Evolutionary conservation across 2,329 filamentous ascomycete species (phyloP), one percentile per base, ranked within the genome.

Genomic region (Dendryphion nanum): DNA sequence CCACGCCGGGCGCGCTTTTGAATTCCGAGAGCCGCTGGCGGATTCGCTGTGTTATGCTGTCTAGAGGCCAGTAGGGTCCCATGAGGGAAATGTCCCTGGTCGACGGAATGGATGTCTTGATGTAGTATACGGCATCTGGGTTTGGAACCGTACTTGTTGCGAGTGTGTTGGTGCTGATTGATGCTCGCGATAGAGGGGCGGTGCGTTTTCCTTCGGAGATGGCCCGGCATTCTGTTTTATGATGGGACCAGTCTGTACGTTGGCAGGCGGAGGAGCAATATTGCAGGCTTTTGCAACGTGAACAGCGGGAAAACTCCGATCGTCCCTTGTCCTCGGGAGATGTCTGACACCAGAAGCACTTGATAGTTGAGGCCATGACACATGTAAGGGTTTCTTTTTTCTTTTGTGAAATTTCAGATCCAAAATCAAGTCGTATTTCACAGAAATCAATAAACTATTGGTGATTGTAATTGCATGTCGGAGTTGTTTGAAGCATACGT

Each of bases 241-340:
- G 31, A 6, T 10, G 16, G 6, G 7, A 19, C 31, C 31, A 33
- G 20, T 18, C 31, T 10, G 12, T 33, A 6, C 15, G 7, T 21
- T 33, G 31, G 31, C 31, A 33, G 6, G 18, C 31, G 12, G 18
- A 12, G 12, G 31, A 33, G 31, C 31, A 33, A 18, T 33, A 33
- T 15, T 18, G 16, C 10, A n/a, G n/a, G n/a, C 23, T 26, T n/a
- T 26, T 26, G 23, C 23, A 26, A 26, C 23, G 23, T 8, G 23
- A 8, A n/a, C 23, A 26, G 23, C 8, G 23, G 8, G 7, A 8
- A n/a, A 26, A 26, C 8, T 8, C 8, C 8, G 23, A 26, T n/a
- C n/a, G n/a, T 8, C n/a, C 23, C 8, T 26, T n/a, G n/a, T 26
- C 23, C 23, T 26, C 23, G 23, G 23, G 23, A n/a, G n/a, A 26